Evolutionary conservation across 2,329 filamentous ascomycete species (phyloP).

Genomic region (Magnaporthiopsis incrustans): DNA sequence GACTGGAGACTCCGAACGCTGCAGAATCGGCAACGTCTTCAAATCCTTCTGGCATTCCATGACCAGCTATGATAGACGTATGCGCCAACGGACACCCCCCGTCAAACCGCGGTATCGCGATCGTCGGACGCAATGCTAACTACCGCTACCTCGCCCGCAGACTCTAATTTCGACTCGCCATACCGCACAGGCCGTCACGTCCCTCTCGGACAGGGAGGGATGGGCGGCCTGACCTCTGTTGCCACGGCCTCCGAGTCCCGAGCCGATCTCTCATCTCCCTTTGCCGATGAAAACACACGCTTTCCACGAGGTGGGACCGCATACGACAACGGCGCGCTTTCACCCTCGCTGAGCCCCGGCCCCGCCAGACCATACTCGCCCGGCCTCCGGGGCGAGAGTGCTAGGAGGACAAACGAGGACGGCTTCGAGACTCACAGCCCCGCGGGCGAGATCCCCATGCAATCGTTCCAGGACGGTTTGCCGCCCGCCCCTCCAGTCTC

Average conservation of each 20-base stretch:
- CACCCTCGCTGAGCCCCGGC: constrained; percentile 43
- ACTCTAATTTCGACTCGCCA: constrained; percentile 88
- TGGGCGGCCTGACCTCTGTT: constrained; percentile 77
- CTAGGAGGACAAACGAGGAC: constrained; percentile 56
- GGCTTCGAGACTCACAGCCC: constrained; percentile 63
- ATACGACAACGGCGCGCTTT: constrained; percentile 47
- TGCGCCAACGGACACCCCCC: constrained; percentile 23
- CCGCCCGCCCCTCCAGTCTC: constrained; percentile 80
- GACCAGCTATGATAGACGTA: constrained; percentile 63
- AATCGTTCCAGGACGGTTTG: constrained; percentile 84
- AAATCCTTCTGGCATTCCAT: constrained; percentile 94
- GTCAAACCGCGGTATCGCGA: neutral
- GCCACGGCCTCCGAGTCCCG: constrained; percentile 86
- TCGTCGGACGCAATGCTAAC: neutral
- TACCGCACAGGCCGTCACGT: constrained; percentile 88
- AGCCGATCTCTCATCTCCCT: constrained; percentile 71
- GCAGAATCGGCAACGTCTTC: constrained; percentile 62
- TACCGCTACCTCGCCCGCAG: constrained; percentile 33
- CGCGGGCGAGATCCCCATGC: constrained; percentile 86
- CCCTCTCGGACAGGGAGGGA: constrained; percentile 61
- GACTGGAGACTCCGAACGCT: neutral
- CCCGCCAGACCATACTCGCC: constrained; percentile 76
- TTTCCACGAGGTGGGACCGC: constrained; percentile 41
- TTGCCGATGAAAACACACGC: constrained; percentile 60
- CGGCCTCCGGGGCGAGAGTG: constrained; percentile 73